phyloP scores from a whole-genome alignment of 2,329 filamentous ascomycete genomes.

The Nigrospora oryzae region DNA sequence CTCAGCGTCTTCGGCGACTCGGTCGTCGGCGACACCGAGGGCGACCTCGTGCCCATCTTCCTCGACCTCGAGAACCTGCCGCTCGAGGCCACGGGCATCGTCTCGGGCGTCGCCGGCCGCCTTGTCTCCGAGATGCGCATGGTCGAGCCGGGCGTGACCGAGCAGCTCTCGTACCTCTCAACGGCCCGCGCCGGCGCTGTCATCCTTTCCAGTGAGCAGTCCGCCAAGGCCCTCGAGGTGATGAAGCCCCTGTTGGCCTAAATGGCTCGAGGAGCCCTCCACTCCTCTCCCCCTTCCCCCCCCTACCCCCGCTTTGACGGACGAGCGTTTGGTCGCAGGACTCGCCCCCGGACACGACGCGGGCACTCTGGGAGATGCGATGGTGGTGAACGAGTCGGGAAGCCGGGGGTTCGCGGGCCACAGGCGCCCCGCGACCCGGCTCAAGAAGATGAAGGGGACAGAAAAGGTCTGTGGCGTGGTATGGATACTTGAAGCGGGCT shows the following conservation, averaged over 20 bases:
- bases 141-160: conserved; percentile 30
- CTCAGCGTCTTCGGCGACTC: conserved; percentile 61
- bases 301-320: too few species aligned
- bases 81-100: conserved; percentile 85
- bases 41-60: conserved; percentile 75
- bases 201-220: conserved; percentile 68
- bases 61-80: conserved; percentile 76
- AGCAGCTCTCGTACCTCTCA: conserved; percentile 84
- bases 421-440: too few species aligned
- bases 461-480: too few species aligned
- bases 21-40: conserved; percentile 66
- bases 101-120: conserved; percentile 83
- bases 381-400: too few species aligned
- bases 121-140: conserved; percentile 64
- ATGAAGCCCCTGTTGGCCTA: conserved; percentile 44
- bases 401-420: too few species aligned
- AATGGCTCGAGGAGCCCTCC: not conserved
- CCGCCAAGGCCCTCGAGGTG: conserved; percentile 65
- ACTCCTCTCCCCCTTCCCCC: too few species aligned
- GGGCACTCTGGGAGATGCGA: too few species aligned
- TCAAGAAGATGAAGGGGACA: too few species aligned
- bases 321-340: not conserved
- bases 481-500: too few species aligned
- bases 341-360: not conserved
- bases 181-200: conserved; percentile 86